A percentile compares a stretch with the other conserved stretches of the same genome.
phyloP scores from a whole-genome alignment of 2,329 filamentous ascomycete genomes.

The Hypoxylon sp. region DNA sequence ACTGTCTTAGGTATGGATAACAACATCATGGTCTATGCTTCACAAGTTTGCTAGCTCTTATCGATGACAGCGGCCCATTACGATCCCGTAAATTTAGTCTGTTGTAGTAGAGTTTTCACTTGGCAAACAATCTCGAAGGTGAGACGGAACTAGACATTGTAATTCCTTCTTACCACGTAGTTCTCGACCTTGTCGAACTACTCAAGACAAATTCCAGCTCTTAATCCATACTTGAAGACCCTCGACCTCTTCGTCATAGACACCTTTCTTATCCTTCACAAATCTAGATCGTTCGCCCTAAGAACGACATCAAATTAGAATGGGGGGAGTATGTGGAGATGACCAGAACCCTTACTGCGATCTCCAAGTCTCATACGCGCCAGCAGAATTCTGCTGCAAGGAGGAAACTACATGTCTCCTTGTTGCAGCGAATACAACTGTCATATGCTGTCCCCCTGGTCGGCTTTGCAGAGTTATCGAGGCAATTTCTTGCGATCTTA shows the following conservation, averaged over 20 bases:
- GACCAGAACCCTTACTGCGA: neutral
- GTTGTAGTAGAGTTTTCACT: neutral
- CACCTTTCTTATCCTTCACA: neutral
- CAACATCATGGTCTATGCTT: neutral
- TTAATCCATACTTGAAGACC: neutral
- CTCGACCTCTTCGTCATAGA: neutral
- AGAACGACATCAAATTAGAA: neutral
- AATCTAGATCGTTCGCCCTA: neutral
- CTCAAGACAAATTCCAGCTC: neutral
- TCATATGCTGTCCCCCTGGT: slow-evolving; percentile 4
- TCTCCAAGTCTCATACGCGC: neutral
- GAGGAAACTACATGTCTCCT: neutral
- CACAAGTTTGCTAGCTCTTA: neutral
- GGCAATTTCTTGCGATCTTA: neutral
- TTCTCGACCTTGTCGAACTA: neutral
- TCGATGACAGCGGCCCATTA: neutral
- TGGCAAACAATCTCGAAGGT: neutral
- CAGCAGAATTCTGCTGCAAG: neutral
- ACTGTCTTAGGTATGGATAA: neutral
- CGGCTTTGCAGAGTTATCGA: neutral
- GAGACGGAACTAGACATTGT: neutral
- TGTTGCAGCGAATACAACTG: slow-evolving; percentile 1
- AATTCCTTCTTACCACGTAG: neutral
- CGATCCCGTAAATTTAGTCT: neutral
- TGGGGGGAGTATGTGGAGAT: neutral